Evolutionary conservation across 2,329 filamentous ascomycete genomes (phyloP), one percentile per base, ranked within the genome.

Genomic region (Alternaria infectoria): DNA sequence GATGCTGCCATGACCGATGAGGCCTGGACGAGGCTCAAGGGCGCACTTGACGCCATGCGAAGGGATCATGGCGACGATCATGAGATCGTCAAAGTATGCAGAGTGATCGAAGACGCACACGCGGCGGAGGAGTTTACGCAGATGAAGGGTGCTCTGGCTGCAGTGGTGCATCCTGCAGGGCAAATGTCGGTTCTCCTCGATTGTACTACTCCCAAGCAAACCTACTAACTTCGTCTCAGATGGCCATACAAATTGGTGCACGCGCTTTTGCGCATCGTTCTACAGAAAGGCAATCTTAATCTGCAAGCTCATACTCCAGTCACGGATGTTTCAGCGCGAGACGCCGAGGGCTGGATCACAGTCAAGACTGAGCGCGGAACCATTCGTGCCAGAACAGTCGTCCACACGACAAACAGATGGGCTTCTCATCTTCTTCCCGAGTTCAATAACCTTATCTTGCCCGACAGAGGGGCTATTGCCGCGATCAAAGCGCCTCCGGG

Each of bases 1-100:
- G 64, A 66, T 54, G 64, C 64, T 19, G 64, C 64, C 45, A 66
- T 66, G 64, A 59, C 64, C 9, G 64, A 66, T 32, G 64, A 66
- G 21, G 64, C 64, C 12, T 66, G 64, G 64, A 25, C 30, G 40
- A 55, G 64, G 25, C 61, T 66, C 25, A 62, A 58, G 32, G 58
- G 62, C 36, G 64, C 61, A 25, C 36, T 64, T 12, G 32, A 66
- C 28, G 61, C 52, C 30, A 62, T 66, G 55, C 64, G 47, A 26
- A 59, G 26, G 8, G 64, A 66, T 26, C 61, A 66, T 17, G 64
- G 64, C 11, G 55, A 59, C 15, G 60, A 62, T 28, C 15, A 63
- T 8, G 57, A 59, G 10, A 59, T 66, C 15, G 60, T 63, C 26
- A 59, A 59, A 19, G 17, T 60, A 23, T 66, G 63, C 51, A 60